Percentiles rank a stretch among this genome's conserved stretches.
phyloP scores from a whole-genome alignment of 805 yeast species.

The Yarrowia sp. region DNA sequence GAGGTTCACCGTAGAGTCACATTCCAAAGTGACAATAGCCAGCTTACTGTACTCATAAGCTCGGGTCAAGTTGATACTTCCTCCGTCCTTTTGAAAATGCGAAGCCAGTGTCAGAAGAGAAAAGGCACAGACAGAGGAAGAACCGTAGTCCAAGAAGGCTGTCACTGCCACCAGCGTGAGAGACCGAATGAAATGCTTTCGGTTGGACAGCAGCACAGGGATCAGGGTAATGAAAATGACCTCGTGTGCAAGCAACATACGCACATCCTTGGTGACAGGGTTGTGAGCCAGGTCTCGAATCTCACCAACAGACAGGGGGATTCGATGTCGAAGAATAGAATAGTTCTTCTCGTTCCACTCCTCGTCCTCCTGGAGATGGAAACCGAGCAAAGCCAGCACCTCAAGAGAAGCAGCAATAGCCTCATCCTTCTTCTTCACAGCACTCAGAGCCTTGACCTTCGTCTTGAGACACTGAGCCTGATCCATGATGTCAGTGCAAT shows the following conservation, averaged over 20 bases:
- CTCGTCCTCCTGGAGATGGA: conserved; percentile 49
- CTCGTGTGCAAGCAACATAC: conserved; percentile 52
- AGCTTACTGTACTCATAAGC: conserved; percentile 55
- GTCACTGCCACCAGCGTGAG: conserved; percentile 51
- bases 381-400: conserved; percentile 52
- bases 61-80: conserved; percentile 49
- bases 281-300: conserved; percentile 49
- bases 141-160: conserved; percentile 54
- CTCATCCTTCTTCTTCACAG: conserved; percentile 48
- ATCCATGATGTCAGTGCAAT: conserved; percentile 49
- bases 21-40: conserved; percentile 53
- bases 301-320: conserved; percentile 54
- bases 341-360: conserved; percentile 46
- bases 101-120: conserved; percentile 54
- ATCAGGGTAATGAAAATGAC: conserved; percentile 53
- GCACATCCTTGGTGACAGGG: conserved; percentile 46
- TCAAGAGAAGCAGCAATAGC: conserved; percentile 51
- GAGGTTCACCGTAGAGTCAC: conserved; percentile 50
- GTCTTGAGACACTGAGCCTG: conserved; percentile 49
- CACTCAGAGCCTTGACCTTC: conserved; percentile 53
- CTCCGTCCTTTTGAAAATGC: conserved; percentile 47
- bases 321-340: conserved; percentile 45
- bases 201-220: conserved; percentile 49
- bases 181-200: conserved; percentile 48
- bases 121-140: conserved; percentile 52